Evolutionary conservation across 2,329 filamentous ascomycete species (phyloP).

Genomic region (Xylaria sp.): DNA sequence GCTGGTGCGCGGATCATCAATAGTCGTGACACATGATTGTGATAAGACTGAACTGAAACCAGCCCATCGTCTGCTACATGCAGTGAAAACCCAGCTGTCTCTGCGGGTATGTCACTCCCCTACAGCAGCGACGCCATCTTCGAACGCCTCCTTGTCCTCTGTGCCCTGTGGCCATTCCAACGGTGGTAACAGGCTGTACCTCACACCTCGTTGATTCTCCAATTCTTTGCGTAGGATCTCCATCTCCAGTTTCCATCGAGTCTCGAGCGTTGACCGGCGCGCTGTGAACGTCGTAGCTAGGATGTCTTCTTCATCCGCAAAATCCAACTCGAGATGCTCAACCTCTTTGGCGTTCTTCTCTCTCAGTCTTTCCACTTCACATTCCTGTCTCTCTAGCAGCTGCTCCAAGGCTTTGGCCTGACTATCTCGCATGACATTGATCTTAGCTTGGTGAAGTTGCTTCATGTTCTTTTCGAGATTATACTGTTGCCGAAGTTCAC

Average conservation of each 20-base stretch:
- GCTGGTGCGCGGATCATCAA: slow-evolving; percentile 4
- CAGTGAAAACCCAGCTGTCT: not conserved
- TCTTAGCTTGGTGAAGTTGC: slow-evolving; percentile 62
- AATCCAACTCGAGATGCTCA: slow-evolving; percentile 53
- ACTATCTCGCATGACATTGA: slow-evolving; percentile 69
- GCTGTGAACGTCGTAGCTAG: slow-evolving; percentile 52
- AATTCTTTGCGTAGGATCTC: slow-evolving; percentile 61
- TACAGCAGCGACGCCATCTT: slow-evolving; percentile 32
- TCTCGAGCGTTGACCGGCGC: slow-evolving; percentile 51
- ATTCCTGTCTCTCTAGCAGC: slow-evolving; percentile 59
- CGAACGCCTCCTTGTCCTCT: slow-evolving; percentile 36
- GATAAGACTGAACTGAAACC: not conserved
- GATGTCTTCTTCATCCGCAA: slow-evolving; percentile 56
- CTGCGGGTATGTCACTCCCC: slow-evolving; percentile 24
- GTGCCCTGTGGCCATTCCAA: slow-evolving; percentile 50
- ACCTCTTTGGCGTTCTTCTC: slow-evolving; percentile 55
- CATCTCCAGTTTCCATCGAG: slow-evolving; percentile 58
- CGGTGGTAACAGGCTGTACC: slow-evolving; percentile 48
- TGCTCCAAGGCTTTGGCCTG: slow-evolving; percentile 67
- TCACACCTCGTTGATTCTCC: slow-evolving; percentile 50
- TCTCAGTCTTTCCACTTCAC: slow-evolving; percentile 54
- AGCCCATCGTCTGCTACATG: not conserved
- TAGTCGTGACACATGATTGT: not conserved
- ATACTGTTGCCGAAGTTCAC: slow-evolving; percentile 66
- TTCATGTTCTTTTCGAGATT: slow-evolving; percentile 64